Base-by-base conservation (phyloP, 768 basidiomycete genomes). In the Tylopilus sp. region DNA sequence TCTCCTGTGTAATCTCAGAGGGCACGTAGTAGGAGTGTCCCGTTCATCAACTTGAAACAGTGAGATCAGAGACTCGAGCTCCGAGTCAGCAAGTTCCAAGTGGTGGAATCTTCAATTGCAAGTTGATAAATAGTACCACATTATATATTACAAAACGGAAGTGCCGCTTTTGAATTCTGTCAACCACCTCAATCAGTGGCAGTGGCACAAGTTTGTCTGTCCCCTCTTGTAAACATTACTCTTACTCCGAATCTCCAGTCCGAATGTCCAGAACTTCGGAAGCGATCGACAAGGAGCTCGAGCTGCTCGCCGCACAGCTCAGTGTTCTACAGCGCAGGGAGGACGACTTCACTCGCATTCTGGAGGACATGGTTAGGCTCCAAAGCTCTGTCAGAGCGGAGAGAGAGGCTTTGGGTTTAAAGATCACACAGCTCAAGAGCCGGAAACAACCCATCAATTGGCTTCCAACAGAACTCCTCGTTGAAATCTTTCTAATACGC, bases 401-500 rank as follows among this genome's bases (percentile, higher is more conserved):
- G 60, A 72, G 63, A 47, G 56, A 59, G 52, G 60, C 53, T 0
- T 57, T 77, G 28, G 66, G 67, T 43, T 56, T 58, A 31, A 69
- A 65, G 52, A 61, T 66, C 34, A 57, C 45, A 50, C 64, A 66
- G 22, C 66, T 82, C n/a, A 64, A 76, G 41, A 70, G 66, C 14
- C 70, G 74, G 59, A 73, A 68, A 42, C 67, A 73, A 24, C 80
- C 80, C 16, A 71, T 80, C 50, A 75, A 79, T 55, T 78, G 77
- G 74, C 73, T 82, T 42, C 80, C 81, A 14, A 53, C 71, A 33
- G 81, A 82, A 56, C 63, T 81, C 19, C 72, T 82, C 37, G 57
- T 70, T 34, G 69, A 74, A 8, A 71, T 81, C 47, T 82, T 82
- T 54, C 52, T 70, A 48, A 57, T 70, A 25, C 60, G 62, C 33